These are phyloP conservation scores for Coemansia sp. DNA, from an alignment of 192 early-diverging fungal genomes.

Conservation along the genomic window DNA sequence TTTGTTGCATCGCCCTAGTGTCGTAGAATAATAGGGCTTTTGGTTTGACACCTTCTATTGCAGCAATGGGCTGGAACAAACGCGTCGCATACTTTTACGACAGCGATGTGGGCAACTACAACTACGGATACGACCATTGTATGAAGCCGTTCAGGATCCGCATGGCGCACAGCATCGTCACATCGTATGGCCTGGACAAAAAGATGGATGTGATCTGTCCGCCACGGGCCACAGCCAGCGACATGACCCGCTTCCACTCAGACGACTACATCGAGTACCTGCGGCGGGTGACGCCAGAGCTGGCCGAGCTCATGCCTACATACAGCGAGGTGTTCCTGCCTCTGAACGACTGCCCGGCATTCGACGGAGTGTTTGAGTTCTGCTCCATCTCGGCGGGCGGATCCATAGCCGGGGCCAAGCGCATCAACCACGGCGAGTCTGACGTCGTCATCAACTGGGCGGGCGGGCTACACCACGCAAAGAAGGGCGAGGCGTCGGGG, in stretches of 20 bases:
- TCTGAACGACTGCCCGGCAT: slow-evolving; percentile 93
- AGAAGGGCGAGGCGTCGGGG: slow-evolving; percentile 90
- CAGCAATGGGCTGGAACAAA: slow-evolving; percentile 15
- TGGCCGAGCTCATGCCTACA: slow-evolving; percentile 62
- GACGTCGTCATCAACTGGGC: slow-evolving; percentile 97
- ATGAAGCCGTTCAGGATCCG: slow-evolving; percentile 98
- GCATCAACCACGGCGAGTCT: slow-evolving; percentile 74
- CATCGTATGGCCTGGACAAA: slow-evolving; percentile 90
- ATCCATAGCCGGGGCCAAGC: slow-evolving; percentile 88
- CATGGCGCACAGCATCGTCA: slow-evolving; percentile 89
- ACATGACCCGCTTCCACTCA: slow-evolving; percentile 92
- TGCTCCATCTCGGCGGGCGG: slow-evolving; percentile 89
- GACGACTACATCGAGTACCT: slow-evolving; percentile 93
- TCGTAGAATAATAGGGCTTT: neutral
- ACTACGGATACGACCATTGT: slow-evolving; percentile 89
- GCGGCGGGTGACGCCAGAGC: slow-evolving; percentile 71
- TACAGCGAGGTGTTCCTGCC: slow-evolving; percentile 73
- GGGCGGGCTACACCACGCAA: slow-evolving; percentile 95
- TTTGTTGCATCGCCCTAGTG: neutral
- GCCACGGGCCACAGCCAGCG: slow-evolving; percentile 76
- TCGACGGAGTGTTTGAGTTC: slow-evolving; percentile 95
- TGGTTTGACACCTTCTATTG: neutral
- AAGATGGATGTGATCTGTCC: slow-evolving; percentile 83
- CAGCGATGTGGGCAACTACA: slow-evolving; percentile 71
- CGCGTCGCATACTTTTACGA: slow-evolving; percentile 63